Conservation (phyloP, 495 filamentous ascomycete species). For the Daldinia grandis region DNA sequence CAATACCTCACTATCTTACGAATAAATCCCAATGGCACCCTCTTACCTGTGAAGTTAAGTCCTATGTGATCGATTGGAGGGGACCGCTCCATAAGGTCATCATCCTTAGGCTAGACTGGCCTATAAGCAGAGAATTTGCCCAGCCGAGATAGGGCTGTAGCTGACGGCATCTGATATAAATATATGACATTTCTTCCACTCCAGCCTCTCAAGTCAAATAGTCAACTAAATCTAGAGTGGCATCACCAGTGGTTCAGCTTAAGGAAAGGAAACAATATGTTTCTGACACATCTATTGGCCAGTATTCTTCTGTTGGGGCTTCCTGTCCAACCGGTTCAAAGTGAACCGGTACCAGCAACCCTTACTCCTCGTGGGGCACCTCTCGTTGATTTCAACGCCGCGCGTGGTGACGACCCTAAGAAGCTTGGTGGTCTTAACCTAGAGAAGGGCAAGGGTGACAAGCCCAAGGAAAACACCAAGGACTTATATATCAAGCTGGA, state of each 20-base stretch:
- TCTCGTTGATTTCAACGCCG: constrained; percentile 29
- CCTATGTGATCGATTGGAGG: not conserved
- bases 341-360: constrained; percentile 19
- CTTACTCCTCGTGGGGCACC: not conserved
- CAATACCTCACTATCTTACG: not conserved
- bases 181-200: not conserved
- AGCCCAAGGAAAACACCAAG: constrained; percentile 13
- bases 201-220: not conserved
- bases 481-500: constrained; percentile 29
- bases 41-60: not conserved
- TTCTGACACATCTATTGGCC: constrained; percentile 7
- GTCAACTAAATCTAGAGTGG: not conserved
- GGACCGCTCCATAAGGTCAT: not conserved
- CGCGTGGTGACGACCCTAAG: constrained; percentile 29
- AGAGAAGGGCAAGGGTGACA: constrained; percentile 26
- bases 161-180: not conserved
- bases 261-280: constrained; percentile 9
- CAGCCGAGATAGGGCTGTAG: not conserved
- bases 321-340: constrained; percentile 1
- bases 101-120: not conserved
- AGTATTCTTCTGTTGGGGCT: not conserved
- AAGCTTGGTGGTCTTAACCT: constrained; percentile 32
- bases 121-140: not conserved
- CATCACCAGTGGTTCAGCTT: not conserved
- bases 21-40: not conserved